Percentiles rank a stretch among this genome's conserved stretches.
phyloP scores from a whole-genome alignment of 257 asterid genomes.

The Nicotiana tabacum region DNA sequence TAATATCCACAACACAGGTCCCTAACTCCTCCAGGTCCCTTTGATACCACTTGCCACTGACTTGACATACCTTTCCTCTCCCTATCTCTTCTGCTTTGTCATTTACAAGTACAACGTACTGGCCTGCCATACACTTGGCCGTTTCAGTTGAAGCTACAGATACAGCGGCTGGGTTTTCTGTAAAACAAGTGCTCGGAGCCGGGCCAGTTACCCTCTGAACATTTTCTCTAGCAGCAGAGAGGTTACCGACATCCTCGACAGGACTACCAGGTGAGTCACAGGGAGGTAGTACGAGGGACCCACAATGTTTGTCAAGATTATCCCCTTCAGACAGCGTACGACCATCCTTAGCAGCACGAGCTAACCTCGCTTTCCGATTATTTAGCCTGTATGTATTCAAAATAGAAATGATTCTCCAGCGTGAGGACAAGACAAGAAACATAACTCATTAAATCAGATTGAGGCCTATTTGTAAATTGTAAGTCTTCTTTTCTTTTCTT shows the following conservation, averaged over 20 bases:
- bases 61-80: slow-evolving; percentile 63
- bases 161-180: slow-evolving; percentile 34
- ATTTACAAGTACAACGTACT: slow-evolving; percentile 47
- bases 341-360: slow-evolving; percentile 83
- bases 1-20: slow-evolving; percentile 61
- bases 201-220: slow-evolving; percentile 32
- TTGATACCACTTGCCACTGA: slow-evolving; percentile 60
- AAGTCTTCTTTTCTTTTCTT: neutral
- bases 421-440: neutral
- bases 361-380: slow-evolving; percentile 93
- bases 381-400: slow-evolving; percentile 63
- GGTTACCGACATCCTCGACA: slow-evolving; percentile 37
- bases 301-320: slow-evolving; percentile 48
- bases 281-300: slow-evolving; percentile 23
- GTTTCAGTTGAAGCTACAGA: slow-evolving; percentile 25
- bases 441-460: neutral
- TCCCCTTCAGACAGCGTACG: slow-evolving; percentile 61
- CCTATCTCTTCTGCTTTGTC: slow-evolving; percentile 62
- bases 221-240: slow-evolving; percentile 37
- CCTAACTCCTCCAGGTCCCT: slow-evolving; percentile 54
- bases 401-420: neutral
- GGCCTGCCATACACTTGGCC: slow-evolving; percentile 51
- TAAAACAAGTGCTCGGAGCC: slow-evolving; percentile 25
- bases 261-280: slow-evolving; percentile 49
- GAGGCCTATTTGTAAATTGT: neutral